phyloP scores from a whole-genome alignment of 148 eudicot species.

The Diospyros kaki region DNA sequence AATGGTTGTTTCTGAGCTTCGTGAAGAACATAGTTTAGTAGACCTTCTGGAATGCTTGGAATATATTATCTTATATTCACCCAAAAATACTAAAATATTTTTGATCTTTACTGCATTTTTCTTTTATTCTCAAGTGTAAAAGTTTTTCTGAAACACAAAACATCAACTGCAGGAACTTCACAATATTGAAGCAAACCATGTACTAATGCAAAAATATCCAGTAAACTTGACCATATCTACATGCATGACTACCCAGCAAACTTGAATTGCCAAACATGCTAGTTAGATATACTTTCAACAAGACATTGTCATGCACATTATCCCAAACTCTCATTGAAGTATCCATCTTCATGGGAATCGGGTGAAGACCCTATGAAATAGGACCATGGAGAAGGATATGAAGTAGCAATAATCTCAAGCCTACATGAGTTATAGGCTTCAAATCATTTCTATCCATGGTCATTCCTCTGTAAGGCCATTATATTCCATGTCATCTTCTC shows the following conservation, averaged over 20 bases:
- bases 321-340: neutral
- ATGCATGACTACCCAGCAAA: neutral
- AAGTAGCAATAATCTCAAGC: too few relatives aligned
- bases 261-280: neutral
- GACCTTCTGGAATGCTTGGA: too few relatives aligned
- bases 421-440: too few relatives aligned
- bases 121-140: neutral
- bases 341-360: too few relatives aligned
- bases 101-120: neutral
- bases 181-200: neutral
- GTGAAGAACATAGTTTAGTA: too few relatives aligned
- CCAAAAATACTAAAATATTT: neutral
- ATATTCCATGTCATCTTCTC: too few relatives aligned
- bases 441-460: too few relatives aligned
- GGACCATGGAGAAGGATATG: neutral
- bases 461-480: too few relatives aligned
- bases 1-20: too few relatives aligned
- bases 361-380: neutral
- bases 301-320: neutral
- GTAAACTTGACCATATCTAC: too few relatives aligned
- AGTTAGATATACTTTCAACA: neutral
- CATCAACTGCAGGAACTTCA: neutral
- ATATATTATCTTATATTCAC: too few relatives aligned
- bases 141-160: neutral
- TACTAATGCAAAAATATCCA: neutral